A percentile compares a stretch with the other conserved stretches of the same genome.
Conservation (phyloP, 371 early-diverging fungal species). For the Circinella umbellata region DNA sequence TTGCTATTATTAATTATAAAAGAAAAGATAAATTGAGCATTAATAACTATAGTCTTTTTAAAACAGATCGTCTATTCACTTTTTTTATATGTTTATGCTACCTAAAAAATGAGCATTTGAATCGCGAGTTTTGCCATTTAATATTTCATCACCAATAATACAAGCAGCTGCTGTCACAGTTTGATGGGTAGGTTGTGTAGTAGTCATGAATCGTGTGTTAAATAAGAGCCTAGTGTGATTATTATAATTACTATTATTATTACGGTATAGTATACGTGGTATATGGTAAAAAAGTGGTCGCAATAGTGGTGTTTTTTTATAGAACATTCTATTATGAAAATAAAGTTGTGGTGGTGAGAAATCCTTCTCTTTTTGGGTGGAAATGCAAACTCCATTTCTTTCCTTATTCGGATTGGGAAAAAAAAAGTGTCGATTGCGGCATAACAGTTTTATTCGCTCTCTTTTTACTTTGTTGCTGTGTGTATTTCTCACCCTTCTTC, state of each 20-base stretch:
- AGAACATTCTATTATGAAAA: neutral
- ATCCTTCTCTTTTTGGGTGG: too few relatives aligned
- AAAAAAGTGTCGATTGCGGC: neutral
- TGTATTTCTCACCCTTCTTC: too few relatives aligned
- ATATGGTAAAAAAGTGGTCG: neutral
- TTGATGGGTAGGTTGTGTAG: neutral
- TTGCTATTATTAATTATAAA: neutral
- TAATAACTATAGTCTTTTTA: too few relatives aligned
- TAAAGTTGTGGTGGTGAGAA: too few relatives aligned
- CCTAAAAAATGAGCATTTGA: conserved; percentile 62
- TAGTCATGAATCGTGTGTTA: neutral
- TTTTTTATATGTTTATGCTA: neutral
- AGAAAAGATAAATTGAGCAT: neutral
- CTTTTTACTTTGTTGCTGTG: neutral
- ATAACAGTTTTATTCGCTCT: neutral
- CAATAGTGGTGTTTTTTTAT: neutral
- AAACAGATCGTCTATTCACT: too few relatives aligned
- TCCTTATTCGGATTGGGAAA: neutral
- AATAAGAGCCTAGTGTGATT: neutral
- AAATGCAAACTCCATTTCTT: too few relatives aligned
- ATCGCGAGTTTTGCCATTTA: conserved; percentile 77
- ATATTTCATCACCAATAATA: conserved; percentile 71
- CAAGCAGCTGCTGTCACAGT: conserved; percentile 40
- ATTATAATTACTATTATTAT: too few relatives aligned
- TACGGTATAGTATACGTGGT: too few relatives aligned